A percentile compares a stretch with the other conserved stretches of the same genome.
These are phyloP conservation scores for Allium sativum DNA, from an alignment of 106 monocot genomes.

Conservation along the genomic window DNA sequence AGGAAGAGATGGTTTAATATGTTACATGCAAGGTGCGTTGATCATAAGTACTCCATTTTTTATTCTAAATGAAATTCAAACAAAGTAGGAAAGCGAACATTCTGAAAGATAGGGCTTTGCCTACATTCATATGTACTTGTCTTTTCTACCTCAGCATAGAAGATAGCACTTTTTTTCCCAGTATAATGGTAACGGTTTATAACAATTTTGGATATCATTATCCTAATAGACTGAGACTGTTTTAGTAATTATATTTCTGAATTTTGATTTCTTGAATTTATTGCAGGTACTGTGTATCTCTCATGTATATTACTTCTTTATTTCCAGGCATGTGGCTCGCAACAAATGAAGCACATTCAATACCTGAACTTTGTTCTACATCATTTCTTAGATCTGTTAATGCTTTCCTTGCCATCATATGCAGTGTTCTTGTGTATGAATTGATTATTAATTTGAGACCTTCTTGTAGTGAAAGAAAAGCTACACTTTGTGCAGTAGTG, in stretches of 20 bases:
- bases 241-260: neutral
- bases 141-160: too few relatives aligned
- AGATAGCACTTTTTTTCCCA: too few relatives aligned
- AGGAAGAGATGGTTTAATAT: too few relatives aligned
- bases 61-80: too few relatives aligned
- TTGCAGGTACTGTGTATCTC: conserved; percentile 86
- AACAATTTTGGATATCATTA: too few relatives aligned
- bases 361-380: conserved; percentile 55
- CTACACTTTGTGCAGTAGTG: conserved; percentile 39
- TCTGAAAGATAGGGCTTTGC: too few relatives aligned
- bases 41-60: too few relatives aligned
- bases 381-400: conserved; percentile 68
- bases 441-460: conserved; percentile 56
- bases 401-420: conserved; percentile 54
- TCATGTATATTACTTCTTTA: conserved; percentile 58
- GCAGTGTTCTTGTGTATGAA: conserved; percentile 73
- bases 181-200: too few relatives aligned
- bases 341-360: conserved; percentile 14
- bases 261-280: conserved; percentile 17
- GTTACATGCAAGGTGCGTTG: too few relatives aligned
- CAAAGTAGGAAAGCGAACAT: too few relatives aligned
- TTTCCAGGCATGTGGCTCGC: conserved; percentile 59
- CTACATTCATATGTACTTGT: too few relatives aligned
- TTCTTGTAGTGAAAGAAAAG: conserved; percentile 32
- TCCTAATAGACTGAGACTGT: too few relatives aligned